Conservation (phyloP, 257 asterid species). For the Penstemon davidsonii region DNA sequence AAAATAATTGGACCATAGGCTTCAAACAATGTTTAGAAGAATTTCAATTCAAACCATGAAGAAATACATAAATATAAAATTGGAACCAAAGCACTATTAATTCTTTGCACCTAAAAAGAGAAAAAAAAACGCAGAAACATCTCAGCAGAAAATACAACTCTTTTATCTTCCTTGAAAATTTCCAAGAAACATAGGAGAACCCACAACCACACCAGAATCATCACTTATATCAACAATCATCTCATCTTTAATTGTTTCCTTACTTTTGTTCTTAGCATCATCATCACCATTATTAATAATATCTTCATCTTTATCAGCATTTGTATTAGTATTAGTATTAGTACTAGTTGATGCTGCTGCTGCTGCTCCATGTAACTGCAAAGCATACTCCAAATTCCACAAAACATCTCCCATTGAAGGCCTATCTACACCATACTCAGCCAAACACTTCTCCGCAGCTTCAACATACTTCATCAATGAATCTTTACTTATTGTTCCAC, state of each 20-base stretch:
- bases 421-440: slow-evolving; percentile 83
- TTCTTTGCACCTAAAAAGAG: neutral
- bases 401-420: slow-evolving; percentile 91
- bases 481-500: slow-evolving; percentile 39
- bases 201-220: slow-evolving; percentile 76
- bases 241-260: slow-evolving; percentile 22
- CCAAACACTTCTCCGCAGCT: slow-evolving; percentile 86
- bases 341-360: neutral
- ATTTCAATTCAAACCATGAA: slow-evolving; percentile 24
- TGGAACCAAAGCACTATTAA: slow-evolving; percentile 18
- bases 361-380: slow-evolving; percentile 66
- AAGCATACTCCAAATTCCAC: slow-evolving; percentile 77
- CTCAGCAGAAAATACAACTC: slow-evolving; percentile 10
- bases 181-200: slow-evolving; percentile 67
- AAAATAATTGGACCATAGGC: neutral
- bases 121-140: neutral
- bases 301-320: slow-evolving; percentile 20
- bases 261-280: slow-evolving; percentile 4
- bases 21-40: slow-evolving; percentile 21
- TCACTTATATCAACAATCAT: slow-evolving; percentile 51
- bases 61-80: slow-evolving; percentile 21
- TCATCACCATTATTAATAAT: slow-evolving; percentile 8
- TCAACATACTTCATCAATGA: slow-evolving; percentile 71
- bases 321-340: neutral
- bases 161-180: slow-evolving; percentile 66